phyloP scores from a whole-genome alignment of 2,329 filamentous ascomycete genomes.

The Penicillium janthinellum region DNA sequence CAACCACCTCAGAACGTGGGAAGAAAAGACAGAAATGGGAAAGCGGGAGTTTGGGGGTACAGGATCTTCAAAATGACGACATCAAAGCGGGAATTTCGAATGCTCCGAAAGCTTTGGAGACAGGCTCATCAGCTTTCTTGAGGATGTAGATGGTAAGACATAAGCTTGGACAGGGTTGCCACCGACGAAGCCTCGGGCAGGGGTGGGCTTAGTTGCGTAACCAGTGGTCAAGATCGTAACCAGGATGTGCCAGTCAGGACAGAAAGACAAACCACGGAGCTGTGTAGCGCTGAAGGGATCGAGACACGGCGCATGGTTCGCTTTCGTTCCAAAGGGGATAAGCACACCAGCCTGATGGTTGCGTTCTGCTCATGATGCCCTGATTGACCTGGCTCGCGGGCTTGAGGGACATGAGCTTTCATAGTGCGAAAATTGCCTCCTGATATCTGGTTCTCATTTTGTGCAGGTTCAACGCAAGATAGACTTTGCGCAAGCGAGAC shows the following conservation, averaged over 20 bases:
- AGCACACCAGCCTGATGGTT: constrained; percentile 16
- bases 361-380: constrained; percentile 3
- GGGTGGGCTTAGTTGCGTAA: constrained; percentile 23
- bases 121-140: constrained; percentile 8
- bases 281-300: constrained; percentile 24
- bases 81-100: constrained; percentile 20
- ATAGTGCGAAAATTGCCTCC: background rate
- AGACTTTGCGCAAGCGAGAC: background rate
- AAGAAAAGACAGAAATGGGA: background rate
- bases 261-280: constrained; percentile 21
- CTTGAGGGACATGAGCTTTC: constrained; percentile 15
- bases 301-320: constrained; percentile 17
- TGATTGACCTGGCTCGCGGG: constrained; percentile 5
- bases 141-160: constrained; percentile 2
- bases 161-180: constrained; percentile 9
- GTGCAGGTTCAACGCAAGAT: too few relatives aligned
- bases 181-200: constrained; percentile 23
- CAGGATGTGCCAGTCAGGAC: constrained; percentile 24
- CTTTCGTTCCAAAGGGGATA: constrained; percentile 25
- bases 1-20: constrained; percentile 26
- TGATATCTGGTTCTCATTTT: background rate
- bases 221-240: constrained; percentile 20
- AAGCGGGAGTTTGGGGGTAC: constrained; percentile 18
- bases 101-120: constrained; percentile 11
- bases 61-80: constrained; percentile 23